phyloP scores from a whole-genome alignment of 208 protist genomes.

The Crithidia brevicula region DNA sequence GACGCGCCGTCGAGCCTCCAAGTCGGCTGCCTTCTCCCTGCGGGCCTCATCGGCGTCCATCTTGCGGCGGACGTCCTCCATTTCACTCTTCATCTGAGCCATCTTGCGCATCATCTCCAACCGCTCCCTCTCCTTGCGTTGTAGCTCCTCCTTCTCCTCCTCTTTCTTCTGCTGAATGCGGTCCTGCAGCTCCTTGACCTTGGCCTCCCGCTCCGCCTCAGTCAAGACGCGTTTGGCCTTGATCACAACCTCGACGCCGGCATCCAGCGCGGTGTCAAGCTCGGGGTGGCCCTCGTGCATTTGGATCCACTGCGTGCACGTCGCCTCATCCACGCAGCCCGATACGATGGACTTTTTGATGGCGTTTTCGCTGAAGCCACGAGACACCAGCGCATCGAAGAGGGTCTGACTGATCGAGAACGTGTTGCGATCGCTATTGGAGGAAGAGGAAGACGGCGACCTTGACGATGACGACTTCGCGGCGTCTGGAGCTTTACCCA shows the following conservation, averaged over 20 bases:
- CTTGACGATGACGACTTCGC: neutral
- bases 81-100: constrained; percentile 50
- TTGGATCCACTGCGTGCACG: constrained; percentile 84
- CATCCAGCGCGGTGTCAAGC: constrained; percentile 77
- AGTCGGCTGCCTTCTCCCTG: constrained; percentile 62
- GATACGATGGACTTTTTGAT: constrained; percentile 89
- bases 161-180: constrained; percentile 59
- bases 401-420: constrained; percentile 61
- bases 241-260: constrained; percentile 69
- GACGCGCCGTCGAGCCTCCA: constrained; percentile 54
- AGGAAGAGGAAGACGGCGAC: constrained; percentile 9
- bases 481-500: too few relatives aligned
- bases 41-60: constrained; percentile 48
- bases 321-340: constrained; percentile 79
- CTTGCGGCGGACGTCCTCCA: constrained; percentile 59
- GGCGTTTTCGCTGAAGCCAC: constrained; percentile 86
- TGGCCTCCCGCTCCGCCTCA: constrained; percentile 70
- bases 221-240: constrained; percentile 72
- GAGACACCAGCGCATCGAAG: constrained; percentile 52
- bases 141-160: constrained; percentile 50
- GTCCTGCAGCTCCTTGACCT: constrained; percentile 70
- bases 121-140: constrained; percentile 61
- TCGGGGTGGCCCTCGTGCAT: constrained; percentile 87
- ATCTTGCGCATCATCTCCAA: constrained; percentile 68
- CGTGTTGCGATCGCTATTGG: constrained; percentile 16